A percentile compares a stretch with the other conserved stretches of the same genome.
These are phyloP conservation scores for Scutellaria barbata DNA, from an alignment of 257 asterid genomes.

Conservation along the genomic window DNA sequence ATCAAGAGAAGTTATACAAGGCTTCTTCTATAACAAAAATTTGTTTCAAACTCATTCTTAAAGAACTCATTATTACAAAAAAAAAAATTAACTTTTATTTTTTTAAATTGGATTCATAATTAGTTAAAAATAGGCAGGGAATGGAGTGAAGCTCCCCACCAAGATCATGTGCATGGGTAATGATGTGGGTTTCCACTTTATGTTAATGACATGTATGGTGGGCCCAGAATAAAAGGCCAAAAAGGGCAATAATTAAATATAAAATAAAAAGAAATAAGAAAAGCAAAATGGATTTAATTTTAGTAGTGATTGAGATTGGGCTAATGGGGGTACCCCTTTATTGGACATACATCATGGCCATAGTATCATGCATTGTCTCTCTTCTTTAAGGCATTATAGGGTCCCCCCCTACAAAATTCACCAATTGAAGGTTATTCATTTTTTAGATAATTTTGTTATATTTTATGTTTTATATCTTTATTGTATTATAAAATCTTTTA, in stretches of 20 bases:
- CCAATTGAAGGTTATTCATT: background rate
- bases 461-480: no score
- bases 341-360: constrained; percentile 75
- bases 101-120: no score
- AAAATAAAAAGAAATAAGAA: constrained; percentile 11
- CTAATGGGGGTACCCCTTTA: constrained; percentile 49
- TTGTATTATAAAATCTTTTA: no score
- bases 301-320: constrained; percentile 58
- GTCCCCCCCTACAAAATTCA: constrained; percentile 32
- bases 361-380: constrained; percentile 78
- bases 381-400: constrained; percentile 43
- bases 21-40: no score
- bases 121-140: no score
- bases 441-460: background rate
- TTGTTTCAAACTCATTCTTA: no score
- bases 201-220: constrained; percentile 40
- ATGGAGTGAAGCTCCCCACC: constrained; percentile 7
- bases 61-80: no score
- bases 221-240: constrained; percentile 13
- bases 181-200: constrained; percentile 43
- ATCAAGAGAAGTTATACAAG: no score
- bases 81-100: no score
- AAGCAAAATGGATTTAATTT: constrained; percentile 44
- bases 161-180: constrained; percentile 44
- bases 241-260: background rate